Evolutionary conservation across 2,329 filamentous ascomycete species (phyloP).

Genomic region (Fusarium sp.): DNA sequence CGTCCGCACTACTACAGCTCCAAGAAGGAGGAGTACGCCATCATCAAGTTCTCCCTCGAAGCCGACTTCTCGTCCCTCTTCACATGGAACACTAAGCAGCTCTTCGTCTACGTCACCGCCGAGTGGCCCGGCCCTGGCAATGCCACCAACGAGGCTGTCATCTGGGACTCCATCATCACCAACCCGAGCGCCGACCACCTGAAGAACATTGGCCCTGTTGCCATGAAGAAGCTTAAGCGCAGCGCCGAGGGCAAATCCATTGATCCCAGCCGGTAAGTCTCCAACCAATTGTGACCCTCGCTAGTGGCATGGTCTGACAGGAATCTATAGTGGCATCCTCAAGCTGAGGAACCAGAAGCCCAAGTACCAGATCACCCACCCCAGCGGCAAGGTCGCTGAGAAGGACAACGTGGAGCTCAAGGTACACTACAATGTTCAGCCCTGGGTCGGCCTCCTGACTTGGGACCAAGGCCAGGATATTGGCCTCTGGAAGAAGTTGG

Average conservation of each 20-base stretch:
- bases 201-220: slow-evolving; percentile 68
- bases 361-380: slow-evolving; percentile 98
- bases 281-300: not conserved
- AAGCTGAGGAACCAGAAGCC: slow-evolving; percentile 86
- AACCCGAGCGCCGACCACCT: slow-evolving; percentile 74
- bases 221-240: slow-evolving; percentile 71
- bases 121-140: slow-evolving; percentile 65
- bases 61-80: slow-evolving; percentile 93
- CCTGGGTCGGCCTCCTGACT: slow-evolving; percentile 89
- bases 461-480: slow-evolving; percentile 76
- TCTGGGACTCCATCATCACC: slow-evolving; percentile 97
- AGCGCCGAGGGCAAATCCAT: slow-evolving; percentile 70
- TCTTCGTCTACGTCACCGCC: slow-evolving; percentile 96
- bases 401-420: slow-evolving; percentile 80
- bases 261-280: slow-evolving; percentile 66
- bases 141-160: slow-evolving; percentile 78
- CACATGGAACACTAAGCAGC: slow-evolving; percentile 99
- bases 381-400: slow-evolving; percentile 80
- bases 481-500: slow-evolving; percentile 73
- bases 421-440: slow-evolving; percentile 96
- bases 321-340: slow-evolving; percentile 71
- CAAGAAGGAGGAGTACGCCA: slow-evolving; percentile 95
- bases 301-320: slow-evolving; percentile 11
- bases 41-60: slow-evolving; percentile 92
- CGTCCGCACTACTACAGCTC: slow-evolving; percentile 95